phyloP scores from a whole-genome alignment of 495 filamentous ascomycete species.

The Neurospora tetraspora region DNA sequence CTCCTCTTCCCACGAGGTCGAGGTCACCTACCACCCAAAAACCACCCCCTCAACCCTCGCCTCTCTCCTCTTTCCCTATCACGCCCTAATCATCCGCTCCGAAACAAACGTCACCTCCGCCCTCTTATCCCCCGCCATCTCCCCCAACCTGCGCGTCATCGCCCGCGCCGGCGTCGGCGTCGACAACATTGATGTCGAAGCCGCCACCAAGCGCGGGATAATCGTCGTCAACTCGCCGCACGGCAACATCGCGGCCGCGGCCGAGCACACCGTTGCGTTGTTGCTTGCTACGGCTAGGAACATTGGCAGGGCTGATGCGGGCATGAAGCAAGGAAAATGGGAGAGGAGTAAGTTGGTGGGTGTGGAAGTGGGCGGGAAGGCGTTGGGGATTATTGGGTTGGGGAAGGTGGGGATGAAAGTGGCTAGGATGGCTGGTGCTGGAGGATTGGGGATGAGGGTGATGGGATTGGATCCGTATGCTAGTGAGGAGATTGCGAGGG shows the following conservation, averaged over 20 bases:
- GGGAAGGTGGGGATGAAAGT: conserved; percentile 68
- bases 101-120: conserved; percentile 59
- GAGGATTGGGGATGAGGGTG: conserved; percentile 59
- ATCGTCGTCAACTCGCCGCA: conserved; percentile 62
- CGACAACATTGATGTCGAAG: conserved; percentile 62
- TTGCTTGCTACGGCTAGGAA: conserved; percentile 58
- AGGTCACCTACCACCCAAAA: conserved; percentile 33
- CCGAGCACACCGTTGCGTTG: conserved; percentile 58
- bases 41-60: conserved; percentile 46
- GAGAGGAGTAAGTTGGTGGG: conserved; percentile 59
- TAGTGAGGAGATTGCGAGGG: conserved; percentile 45
- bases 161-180: conserved; percentile 66
- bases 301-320: conserved; percentile 47
- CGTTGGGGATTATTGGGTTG: conserved; percentile 55
- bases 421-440: conserved; percentile 56
- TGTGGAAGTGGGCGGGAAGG: conserved; percentile 61
- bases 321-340: conserved; percentile 54
- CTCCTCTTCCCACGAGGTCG: conserved; percentile 42
- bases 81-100: conserved; percentile 60
- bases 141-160: conserved; percentile 55
- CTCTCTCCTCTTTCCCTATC: conserved; percentile 48
- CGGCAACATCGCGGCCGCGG: conserved; percentile 63
- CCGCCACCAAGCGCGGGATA: conserved; percentile 54
- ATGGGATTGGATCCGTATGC: conserved; percentile 61
- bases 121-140: conserved; percentile 40